A percentile compares a stretch with the other conserved stretches of the same genome.
Evolutionary conservation across 371 early-diverging fungal genomes (phyloP).

Genomic region (Saksenaea vasiformis): DNA sequence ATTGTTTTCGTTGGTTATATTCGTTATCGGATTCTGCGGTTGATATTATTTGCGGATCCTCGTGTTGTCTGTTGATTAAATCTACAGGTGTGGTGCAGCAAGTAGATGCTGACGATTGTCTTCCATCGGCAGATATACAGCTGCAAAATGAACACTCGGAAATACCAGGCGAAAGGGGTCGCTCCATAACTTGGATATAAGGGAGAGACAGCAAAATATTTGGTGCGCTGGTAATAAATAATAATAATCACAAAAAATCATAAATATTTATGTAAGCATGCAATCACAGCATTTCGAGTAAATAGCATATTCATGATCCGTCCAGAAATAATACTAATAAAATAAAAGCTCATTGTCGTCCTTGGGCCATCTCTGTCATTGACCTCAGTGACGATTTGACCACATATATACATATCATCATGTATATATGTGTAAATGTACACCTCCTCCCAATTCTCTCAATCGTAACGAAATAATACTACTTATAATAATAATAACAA

Average conservation of each 20-base stretch:
- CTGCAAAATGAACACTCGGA: slow-evolving; percentile 25
- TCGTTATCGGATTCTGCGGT: slow-evolving; percentile 11
- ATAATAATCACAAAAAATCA: background rate
- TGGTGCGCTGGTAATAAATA: background rate
- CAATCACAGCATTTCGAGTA: background rate
- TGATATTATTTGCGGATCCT: slow-evolving; percentile 1
- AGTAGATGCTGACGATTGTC: slow-evolving; percentile 10
- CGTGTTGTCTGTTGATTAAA: background rate
- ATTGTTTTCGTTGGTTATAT: slow-evolving; percentile 25
- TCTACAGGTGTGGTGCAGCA: slow-evolving; percentile 19
- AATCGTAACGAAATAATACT: no score
- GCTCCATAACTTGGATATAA: background rate
- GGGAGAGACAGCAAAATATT: background rate
- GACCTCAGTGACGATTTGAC: no score
- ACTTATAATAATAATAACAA: background rate
- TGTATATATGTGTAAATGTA: no score
- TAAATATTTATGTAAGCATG: background rate
- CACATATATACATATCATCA: no score
- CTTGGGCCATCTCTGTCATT: no score
- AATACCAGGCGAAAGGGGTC: background rate
- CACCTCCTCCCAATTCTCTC: no score
- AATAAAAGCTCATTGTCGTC: no score
- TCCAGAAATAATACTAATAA: no score
- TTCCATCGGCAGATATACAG: slow-evolving; percentile 14
- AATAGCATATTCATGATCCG: no score